Percentiles rank a stretch among this genome's conserved stretches.
These are phyloP conservation scores for Stephania cephalantha DNA, from an alignment of 164 flowering plant species.

Conservation along the genomic window DNA sequence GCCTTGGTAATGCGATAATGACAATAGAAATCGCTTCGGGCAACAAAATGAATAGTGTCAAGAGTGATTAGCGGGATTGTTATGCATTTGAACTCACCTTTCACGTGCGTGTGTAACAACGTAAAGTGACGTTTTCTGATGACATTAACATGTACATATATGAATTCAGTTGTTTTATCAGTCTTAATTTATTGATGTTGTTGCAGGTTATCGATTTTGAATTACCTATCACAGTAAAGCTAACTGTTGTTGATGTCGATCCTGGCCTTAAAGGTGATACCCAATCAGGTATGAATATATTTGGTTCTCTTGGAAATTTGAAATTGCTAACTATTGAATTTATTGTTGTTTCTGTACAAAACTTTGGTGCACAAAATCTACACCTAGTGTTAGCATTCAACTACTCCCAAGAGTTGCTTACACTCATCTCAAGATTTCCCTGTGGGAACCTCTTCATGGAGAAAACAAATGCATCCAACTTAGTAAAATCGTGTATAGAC, in stretches of 20 bases:
- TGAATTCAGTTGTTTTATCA: neutral
- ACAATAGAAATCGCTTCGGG: too few species aligned
- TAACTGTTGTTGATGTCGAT: conserved; percentile 68
- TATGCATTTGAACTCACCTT: neutral
- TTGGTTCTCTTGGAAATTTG: neutral
- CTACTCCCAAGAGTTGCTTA: neutral
- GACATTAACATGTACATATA: neutral
- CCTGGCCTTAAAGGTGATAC: conserved; percentile 90
- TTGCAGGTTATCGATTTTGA: conserved; percentile 85
- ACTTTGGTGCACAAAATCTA: neutral
- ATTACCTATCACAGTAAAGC: conserved; percentile 65
- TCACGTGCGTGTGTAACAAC: neutral
- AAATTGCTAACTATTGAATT: neutral
- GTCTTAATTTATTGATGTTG: conserved; percentile 5
- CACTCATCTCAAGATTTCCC: too few species aligned
- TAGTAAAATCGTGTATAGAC: too few species aligned
- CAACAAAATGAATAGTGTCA: too few species aligned
- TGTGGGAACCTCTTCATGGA: too few species aligned
- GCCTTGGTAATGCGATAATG: too few species aligned
- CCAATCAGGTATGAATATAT: conserved; percentile 55
- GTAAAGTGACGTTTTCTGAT: neutral
- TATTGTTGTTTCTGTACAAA: neutral
- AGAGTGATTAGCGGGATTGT: neutral
- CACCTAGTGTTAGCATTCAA: neutral
- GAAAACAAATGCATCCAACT: too few species aligned